Conservation (phyloP, 306 rosid genomes). For the Purshia tridentata region DNA sequence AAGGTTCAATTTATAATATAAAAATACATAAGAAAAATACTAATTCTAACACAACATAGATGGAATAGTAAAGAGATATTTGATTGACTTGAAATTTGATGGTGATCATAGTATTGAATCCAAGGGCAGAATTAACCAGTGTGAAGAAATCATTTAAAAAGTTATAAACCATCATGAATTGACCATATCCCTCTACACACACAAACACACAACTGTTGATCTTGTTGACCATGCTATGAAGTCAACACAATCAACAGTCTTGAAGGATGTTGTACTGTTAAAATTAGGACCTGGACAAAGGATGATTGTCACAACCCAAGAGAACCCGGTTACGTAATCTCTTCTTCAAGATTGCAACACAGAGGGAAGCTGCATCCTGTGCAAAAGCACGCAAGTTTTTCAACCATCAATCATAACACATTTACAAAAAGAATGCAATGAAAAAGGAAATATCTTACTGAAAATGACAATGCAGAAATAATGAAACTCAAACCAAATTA, state of each 20-base stretch:
- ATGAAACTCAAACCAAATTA: background rate
- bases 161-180: background rate
- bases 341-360: constrained; percentile 77
- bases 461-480: constrained; percentile 8
- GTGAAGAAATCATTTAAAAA: background rate
- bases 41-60: background rate
- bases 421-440: constrained; percentile 1
- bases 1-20: background rate
- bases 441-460: background rate
- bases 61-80: background rate
- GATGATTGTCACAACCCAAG: constrained; percentile 94
- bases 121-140: background rate
- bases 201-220: background rate
- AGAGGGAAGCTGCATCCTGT: constrained; percentile 93
- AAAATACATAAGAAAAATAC: background rate
- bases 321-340: constrained; percentile 54
- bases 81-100: background rate
- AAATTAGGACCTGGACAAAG: constrained; percentile 72
- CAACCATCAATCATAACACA: background rate
- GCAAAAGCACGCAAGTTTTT: background rate
- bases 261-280: background rate
- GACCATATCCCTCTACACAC: background rate
- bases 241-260: background rate
- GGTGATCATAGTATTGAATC: background rate
- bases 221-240: background rate